A percentile compares a stretch with the other conserved stretches of the same genome.
Conservation (phyloP, 495 filamentous ascomycete species). For the Melanomma pulvis-pyrius region DNA sequence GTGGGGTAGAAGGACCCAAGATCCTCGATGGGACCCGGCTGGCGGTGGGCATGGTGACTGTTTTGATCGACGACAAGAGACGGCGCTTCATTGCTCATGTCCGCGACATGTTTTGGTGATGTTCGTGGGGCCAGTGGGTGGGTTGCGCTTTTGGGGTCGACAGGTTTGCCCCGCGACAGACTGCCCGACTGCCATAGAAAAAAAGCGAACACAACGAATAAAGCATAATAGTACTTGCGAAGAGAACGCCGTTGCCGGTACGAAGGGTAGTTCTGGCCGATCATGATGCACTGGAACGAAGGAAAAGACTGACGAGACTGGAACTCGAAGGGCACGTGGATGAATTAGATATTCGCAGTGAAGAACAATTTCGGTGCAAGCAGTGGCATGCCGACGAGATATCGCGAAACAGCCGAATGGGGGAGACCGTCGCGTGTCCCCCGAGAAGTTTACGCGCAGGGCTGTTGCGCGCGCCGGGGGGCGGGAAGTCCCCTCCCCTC, state of each 20-base stretch:
- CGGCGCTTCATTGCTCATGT: neutral
- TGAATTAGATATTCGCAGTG: too few species aligned
- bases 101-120: neutral
- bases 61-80: neutral
- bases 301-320: neutral
- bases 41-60: neutral
- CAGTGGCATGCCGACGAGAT: too few species aligned
- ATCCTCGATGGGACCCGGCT: neutral
- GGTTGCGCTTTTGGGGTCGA: neutral
- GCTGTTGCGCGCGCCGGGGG: too few species aligned
- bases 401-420: too few species aligned
- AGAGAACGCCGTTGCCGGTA: constrained; percentile 23
- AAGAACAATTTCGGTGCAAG: too few species aligned
- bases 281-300: constrained; percentile 15
- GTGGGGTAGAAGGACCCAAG: neutral
- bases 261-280: constrained; percentile 3
- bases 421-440: too few species aligned
- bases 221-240: constrained; percentile 13
- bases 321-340: too few species aligned
- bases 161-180: neutral
- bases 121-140: neutral
- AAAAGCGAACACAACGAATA: constrained; percentile 15
- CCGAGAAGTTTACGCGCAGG: too few species aligned
- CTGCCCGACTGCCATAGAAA: constrained; percentile 12
- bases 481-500: too few species aligned